Percentiles rank a stretch among this genome's conserved stretches.
These are phyloP conservation scores for Entomortierella chlamydospora DNA, from an alignment of 192 early-diverging fungal genomes.

Conservation along the genomic window DNA sequence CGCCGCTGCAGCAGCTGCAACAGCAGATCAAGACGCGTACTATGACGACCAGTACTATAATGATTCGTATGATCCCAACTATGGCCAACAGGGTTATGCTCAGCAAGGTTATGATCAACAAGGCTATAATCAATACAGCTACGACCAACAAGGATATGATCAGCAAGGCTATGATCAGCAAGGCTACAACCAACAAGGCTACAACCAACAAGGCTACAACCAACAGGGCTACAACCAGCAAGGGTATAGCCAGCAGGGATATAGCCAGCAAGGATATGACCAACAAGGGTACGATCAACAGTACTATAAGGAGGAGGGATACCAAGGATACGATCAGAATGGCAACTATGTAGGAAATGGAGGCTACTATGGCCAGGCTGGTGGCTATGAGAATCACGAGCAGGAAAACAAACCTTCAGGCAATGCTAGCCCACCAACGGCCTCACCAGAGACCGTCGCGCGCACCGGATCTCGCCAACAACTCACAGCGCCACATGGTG, in stretches of 20 bases:
- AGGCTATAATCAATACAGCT: constrained; percentile 4
- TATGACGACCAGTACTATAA: constrained; percentile 46
- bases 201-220: constrained; percentile 32
- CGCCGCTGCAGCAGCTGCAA: constrained; percentile 6
- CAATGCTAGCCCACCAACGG: no score
- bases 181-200: constrained; percentile 23
- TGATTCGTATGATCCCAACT: constrained; percentile 23
- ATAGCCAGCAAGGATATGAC: constrained; percentile 20
- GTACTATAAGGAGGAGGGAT: constrained; percentile 8
- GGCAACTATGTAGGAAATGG: constrained; percentile 21
- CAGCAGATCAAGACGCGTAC: constrained; percentile 31
- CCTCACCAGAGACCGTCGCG: constrained; percentile 8
- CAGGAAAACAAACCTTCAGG: no score
- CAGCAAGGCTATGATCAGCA: constrained; percentile 22
- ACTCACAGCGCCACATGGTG: not conserved
- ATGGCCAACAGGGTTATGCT: constrained; percentile 27
- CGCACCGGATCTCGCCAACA: constrained; percentile 1
- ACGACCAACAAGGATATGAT: constrained; percentile 12
- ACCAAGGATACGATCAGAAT: constrained; percentile 29
- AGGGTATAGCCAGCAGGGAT: constrained; percentile 15
- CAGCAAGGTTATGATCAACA: constrained; percentile 14
- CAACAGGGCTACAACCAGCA: constrained; percentile 24
- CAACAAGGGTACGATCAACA: constrained; percentile 37
- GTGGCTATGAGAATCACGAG: constrained; percentile 8
- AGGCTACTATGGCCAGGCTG: constrained; percentile 12